Evolutionary conservation across 805 yeast genomes (phyloP), one percentile per base, ranked within the genome.

Genomic region (Ascoidea tarda): DNA sequence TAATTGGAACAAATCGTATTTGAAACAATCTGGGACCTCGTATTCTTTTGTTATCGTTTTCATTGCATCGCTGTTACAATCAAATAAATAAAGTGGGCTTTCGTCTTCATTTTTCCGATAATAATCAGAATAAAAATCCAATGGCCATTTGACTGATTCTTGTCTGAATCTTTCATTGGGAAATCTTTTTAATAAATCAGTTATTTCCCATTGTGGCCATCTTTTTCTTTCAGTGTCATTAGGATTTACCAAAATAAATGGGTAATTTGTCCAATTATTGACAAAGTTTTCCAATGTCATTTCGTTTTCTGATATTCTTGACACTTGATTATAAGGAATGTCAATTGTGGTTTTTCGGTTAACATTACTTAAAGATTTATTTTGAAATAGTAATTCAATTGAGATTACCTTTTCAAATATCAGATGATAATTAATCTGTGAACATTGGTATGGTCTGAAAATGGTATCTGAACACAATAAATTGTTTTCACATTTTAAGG

Each of bases 51-150:
- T 68, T 50, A 87, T 66, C 46, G 73, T 70, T 52, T 67, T 66
- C 78, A 82, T 81, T 2, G 95, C 88, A n/a, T 62, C 63, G 45
- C 87, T 80, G 55, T 76, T 76, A 64, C 96, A 86, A 63, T 89
- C 97, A 66, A 89, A 89, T 32, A 89, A 67, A 63, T 89, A 89
- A 28, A 89, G 69, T 5, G 96, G 96, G 28, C 84, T 80, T 63
- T 89, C 96, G 65, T 89, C 97, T 28, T 60, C 59, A 64, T 88
- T 90, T 10, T 67, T 53, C 4, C 66, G 60, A 59, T 82, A 74
- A 62, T 89, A 89, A 51, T 79, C 72, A 1, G 75, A 62, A 61
- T 87, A 89, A 21, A 78, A 68, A 1, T 69, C 59, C 28, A 89
- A 68, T 2, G 81, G 74, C 96, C 96, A 89, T 56, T 79, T 77